Evolutionary conservation across 257 asterid species (phyloP).

Genomic region (Anisodus tanguticus): DNA sequence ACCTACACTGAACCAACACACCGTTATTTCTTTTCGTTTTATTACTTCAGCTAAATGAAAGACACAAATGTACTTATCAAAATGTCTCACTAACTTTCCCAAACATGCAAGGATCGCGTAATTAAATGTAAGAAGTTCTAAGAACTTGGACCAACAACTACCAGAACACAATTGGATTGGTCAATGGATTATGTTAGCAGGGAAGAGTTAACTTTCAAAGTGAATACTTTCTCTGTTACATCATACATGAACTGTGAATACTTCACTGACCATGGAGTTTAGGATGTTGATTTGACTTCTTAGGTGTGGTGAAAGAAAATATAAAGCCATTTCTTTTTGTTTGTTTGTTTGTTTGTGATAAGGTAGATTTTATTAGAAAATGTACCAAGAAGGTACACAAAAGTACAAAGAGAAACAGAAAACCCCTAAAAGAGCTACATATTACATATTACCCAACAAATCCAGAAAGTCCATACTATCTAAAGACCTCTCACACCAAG

Average conservation of each 20-base stretch:
- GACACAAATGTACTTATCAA: background rate
- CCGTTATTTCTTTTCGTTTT: background rate
- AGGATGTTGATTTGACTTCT: background rate
- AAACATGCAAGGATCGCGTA: conserved; percentile 23
- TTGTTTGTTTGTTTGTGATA: background rate
- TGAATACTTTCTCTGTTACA: background rate
- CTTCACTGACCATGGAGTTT: background rate
- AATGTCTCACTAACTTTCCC: background rate
- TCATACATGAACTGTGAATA: background rate
- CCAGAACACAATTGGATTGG: background rate
- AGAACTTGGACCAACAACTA: conserved; percentile 1
- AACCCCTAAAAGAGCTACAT: no score
- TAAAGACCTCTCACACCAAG: no score
- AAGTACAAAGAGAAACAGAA: no score
- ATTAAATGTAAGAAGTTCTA: background rate
- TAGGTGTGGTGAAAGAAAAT: background rate
- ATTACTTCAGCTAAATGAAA: background rate
- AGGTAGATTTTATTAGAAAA: background rate
- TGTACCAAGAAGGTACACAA: no score
- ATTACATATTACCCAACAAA: no score
- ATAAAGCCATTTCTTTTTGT: no score
- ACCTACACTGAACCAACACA: background rate
- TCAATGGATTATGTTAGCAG: background rate
- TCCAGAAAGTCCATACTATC: no score
- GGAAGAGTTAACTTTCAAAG: conserved; percentile 10